phyloP scores from a whole-genome alignment of 2,329 filamentous ascomycete genomes.

The Pseudocercospora vitis region DNA sequence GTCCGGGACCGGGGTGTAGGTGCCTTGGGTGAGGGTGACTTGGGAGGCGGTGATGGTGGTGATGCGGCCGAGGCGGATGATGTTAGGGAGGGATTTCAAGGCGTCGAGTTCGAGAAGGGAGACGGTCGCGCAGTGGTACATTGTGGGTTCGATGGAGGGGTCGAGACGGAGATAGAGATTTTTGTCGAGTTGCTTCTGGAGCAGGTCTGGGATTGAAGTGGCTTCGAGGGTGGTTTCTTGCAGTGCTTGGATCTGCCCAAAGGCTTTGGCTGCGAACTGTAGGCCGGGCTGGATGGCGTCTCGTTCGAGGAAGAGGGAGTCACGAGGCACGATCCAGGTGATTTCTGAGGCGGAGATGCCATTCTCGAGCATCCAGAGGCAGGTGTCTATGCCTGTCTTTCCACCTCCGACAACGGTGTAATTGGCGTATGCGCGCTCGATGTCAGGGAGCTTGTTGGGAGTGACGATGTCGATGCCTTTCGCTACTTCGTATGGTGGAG shows the following conservation, averaged over 20 bases:
- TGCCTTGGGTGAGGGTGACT: slow-evolving; percentile 17
- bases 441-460: slow-evolving; percentile 16
- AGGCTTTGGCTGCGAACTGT: slow-evolving; percentile 4
- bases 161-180: slow-evolving; percentile 12
- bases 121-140: slow-evolving; percentile 25
- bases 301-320: slow-evolving; percentile 23
- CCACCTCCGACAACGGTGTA: slow-evolving; percentile 27
- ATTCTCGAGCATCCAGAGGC: slow-evolving; percentile 22
- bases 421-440: slow-evolving; percentile 11
- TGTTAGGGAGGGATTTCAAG: slow-evolving; percentile 16
- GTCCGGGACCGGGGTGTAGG: slow-evolving; percentile 6
- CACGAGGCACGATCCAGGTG: slow-evolving; percentile 29
- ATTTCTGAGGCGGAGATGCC: slow-evolving; percentile 17
- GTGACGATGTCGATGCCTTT: slow-evolving; percentile 14
- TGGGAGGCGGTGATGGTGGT: slow-evolving; percentile 7
- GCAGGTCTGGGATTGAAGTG: slow-evolving; percentile 17
- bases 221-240: slow-evolving; percentile 16
- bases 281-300: slow-evolving; percentile 14
- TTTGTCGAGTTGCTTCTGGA: background rate
- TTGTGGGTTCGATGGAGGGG: slow-evolving; percentile 17
- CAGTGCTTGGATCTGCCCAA: background rate
- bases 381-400: slow-evolving; percentile 28
- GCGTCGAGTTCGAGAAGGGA: slow-evolving; percentile 21
- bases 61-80: slow-evolving; percentile 22
- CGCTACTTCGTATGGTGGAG: slow-evolving; percentile 19